These are phyloP conservation scores for Hypholoma fasciculare DNA, from an alignment of 768 basidiomycete genomes.

Conservation along the genomic window DNA sequence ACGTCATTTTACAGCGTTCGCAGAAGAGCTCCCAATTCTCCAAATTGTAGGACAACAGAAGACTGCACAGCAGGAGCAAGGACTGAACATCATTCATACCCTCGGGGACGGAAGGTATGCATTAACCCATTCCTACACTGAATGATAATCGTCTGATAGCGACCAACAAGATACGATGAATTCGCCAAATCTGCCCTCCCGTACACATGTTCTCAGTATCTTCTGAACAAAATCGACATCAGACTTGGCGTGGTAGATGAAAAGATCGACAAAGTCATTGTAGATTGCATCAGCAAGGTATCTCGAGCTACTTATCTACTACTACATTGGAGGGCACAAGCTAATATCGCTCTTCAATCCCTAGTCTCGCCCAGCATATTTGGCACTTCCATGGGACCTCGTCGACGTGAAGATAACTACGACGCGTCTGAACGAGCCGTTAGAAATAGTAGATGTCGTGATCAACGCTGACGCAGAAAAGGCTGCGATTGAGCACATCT, in stretches of 20 bases:
- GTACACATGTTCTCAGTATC: not conserved
- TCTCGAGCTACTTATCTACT: not conserved
- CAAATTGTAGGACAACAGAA: constrained; percentile 11
- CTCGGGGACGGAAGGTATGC: constrained; percentile 13
- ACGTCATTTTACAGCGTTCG: constrained; percentile 5
- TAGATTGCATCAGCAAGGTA: constrained; percentile 14
- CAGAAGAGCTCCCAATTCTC: constrained; percentile 13
- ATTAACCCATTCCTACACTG: not conserved
- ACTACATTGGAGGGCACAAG: no score
- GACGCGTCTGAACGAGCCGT: not conserved
- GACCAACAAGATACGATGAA: constrained; percentile 6
- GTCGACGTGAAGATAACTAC: constrained; percentile 5
- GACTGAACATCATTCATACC: constrained; percentile 7
- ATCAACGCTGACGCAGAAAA: constrained; percentile 6
- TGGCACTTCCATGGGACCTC: constrained; percentile 10
- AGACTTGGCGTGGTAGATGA: constrained; percentile 1
- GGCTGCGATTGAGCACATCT: constrained; percentile 8
- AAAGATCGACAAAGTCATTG: constrained; percentile 10
- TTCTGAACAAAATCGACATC: constrained; percentile 6
- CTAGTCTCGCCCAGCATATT: constrained; percentile 11
- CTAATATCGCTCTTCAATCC: not conserved
- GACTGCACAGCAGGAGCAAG: not conserved
- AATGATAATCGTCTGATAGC: not conserved
- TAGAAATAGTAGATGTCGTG: not conserved
- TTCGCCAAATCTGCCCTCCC: constrained; percentile 3